Percentiles rank a stretch among this genome's conserved stretches.
These are phyloP conservation scores for Cladosporium sp. DNA, from an alignment of 2,329 filamentous ascomycete genomes.

Conservation along the genomic window DNA sequence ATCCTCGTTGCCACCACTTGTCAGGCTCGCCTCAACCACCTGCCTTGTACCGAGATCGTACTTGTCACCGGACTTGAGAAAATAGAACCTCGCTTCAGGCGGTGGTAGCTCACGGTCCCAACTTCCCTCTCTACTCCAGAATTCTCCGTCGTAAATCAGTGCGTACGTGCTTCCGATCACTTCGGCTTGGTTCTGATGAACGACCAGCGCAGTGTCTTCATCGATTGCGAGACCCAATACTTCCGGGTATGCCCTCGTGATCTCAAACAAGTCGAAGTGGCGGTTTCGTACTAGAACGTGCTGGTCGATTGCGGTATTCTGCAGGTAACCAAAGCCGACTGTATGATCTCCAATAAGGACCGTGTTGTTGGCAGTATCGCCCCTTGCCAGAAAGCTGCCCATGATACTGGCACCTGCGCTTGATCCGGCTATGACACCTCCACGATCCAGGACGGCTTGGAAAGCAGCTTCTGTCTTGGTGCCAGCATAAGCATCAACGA, in stretches of 20 bases:
- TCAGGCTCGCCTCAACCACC: slow-evolving; percentile 12
- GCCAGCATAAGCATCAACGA: slow-evolving; percentile 22
- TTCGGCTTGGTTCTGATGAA: slow-evolving; percentile 18
- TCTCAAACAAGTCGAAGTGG: slow-evolving; percentile 21
- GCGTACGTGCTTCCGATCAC: slow-evolving; percentile 20
- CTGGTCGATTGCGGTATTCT: slow-evolving; percentile 21
- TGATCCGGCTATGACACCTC: slow-evolving; percentile 20
- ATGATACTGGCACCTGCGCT: slow-evolving; percentile 22
- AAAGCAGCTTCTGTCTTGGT: slow-evolving; percentile 19
- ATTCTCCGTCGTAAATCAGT: slow-evolving; percentile 19
- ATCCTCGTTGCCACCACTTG: not conserved
- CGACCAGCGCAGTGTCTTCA: slow-evolving; percentile 20
- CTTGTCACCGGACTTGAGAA: slow-evolving; percentile 18
- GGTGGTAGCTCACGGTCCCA: slow-evolving; percentile 18
- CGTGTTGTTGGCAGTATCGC: slow-evolving; percentile 20
- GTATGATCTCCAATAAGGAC: slow-evolving; percentile 22
- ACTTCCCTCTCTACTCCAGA: slow-evolving; percentile 19
- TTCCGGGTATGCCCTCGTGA: slow-evolving; percentile 17
- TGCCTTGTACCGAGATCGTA: slow-evolving; percentile 19
- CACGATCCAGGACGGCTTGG: slow-evolving; percentile 19
- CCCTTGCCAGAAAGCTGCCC: slow-evolving; percentile 20
- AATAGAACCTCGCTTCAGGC: slow-evolving; percentile 18
- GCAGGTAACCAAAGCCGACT: slow-evolving; percentile 21
- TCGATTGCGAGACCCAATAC: slow-evolving; percentile 19
- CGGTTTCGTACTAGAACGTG: slow-evolving; percentile 21